Evolutionary conservation across 441 rosid genomes (phyloP).

Genomic region (Gossypium aridum): DNA sequence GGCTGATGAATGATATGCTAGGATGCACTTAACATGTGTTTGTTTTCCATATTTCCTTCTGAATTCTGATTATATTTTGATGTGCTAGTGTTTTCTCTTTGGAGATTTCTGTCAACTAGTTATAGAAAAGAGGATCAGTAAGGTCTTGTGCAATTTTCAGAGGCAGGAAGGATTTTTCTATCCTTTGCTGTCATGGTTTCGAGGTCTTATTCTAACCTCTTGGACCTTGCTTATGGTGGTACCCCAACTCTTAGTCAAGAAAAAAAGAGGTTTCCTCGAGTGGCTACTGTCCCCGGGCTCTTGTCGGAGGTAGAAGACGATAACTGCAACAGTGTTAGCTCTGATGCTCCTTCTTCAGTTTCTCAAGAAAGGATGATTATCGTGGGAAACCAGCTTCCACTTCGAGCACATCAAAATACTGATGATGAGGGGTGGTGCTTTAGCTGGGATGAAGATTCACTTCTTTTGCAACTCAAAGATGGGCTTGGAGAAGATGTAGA

Average conservation of each 20-base stretch:
- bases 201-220: constrained; percentile 81
- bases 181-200: constrained; percentile 49
- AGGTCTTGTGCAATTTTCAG: constrained; percentile 4
- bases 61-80: constrained; percentile 11
- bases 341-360: constrained; percentile 74
- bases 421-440: constrained; percentile 47
- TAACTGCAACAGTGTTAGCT: constrained; percentile 53
- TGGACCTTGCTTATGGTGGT: constrained; percentile 74
- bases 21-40: background rate
- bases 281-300: constrained; percentile 66
- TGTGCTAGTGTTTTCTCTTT: constrained; percentile 1
- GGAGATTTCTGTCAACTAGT: constrained; percentile 12
- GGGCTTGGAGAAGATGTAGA: constrained; percentile 79
- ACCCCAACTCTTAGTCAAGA: constrained; percentile 48
- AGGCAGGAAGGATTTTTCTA: constrained; percentile 5
- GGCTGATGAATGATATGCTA: background rate
- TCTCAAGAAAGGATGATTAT: constrained; percentile 71
- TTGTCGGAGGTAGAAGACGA: constrained; percentile 73
- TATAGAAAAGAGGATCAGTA: background rate
- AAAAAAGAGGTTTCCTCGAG: constrained; percentile 66
- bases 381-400: constrained; percentile 87
- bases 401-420: constrained; percentile 43
- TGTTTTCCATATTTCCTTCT: background rate
- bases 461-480: constrained; percentile 80
- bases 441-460: constrained; percentile 84